Evolutionary conservation across 805 yeast species (phyloP).

Genomic region (Clavispora asparagi): DNA sequence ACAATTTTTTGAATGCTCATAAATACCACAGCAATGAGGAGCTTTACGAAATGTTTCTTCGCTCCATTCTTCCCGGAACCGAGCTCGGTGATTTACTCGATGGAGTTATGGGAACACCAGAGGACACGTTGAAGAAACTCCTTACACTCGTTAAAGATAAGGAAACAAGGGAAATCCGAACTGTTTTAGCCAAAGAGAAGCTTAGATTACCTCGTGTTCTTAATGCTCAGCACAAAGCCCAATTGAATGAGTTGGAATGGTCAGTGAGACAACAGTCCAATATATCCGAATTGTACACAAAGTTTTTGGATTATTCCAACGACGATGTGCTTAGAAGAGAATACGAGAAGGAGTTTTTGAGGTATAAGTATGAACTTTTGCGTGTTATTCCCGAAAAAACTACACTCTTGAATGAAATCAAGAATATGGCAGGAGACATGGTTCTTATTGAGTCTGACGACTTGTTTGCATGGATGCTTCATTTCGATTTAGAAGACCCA

Average conservation of each 20-base stretch:
- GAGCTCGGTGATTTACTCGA: constrained; percentile 50
- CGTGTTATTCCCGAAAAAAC: constrained; percentile 49
- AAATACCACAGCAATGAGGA: constrained; percentile 22
- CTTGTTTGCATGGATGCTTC: constrained; percentile 64
- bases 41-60: constrained; percentile 44
- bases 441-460: constrained; percentile 60
- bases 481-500: constrained; percentile 71
- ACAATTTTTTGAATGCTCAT: constrained; percentile 38
- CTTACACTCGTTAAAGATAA: constrained; percentile 33
- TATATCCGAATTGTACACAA: constrained; percentile 49
- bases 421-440: constrained; percentile 64
- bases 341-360: constrained; percentile 56
- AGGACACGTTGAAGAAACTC: constrained; percentile 40
- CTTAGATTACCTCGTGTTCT: constrained; percentile 42
- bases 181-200: constrained; percentile 41
- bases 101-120: constrained; percentile 39
- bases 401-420: constrained; percentile 36
- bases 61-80: constrained; percentile 51
- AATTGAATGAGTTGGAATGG: constrained; percentile 40
- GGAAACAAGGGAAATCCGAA: constrained; percentile 40
- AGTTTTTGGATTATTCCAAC: constrained; percentile 49
- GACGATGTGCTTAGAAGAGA: constrained; percentile 57
- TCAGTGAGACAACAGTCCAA: constrained; percentile 45
- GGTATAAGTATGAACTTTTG: constrained; percentile 51
- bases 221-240: constrained; percentile 35